Base-by-base conservation (phyloP, 2,329 filamentous ascomycete species). In the Davidsoniella eucalypti region DNA sequence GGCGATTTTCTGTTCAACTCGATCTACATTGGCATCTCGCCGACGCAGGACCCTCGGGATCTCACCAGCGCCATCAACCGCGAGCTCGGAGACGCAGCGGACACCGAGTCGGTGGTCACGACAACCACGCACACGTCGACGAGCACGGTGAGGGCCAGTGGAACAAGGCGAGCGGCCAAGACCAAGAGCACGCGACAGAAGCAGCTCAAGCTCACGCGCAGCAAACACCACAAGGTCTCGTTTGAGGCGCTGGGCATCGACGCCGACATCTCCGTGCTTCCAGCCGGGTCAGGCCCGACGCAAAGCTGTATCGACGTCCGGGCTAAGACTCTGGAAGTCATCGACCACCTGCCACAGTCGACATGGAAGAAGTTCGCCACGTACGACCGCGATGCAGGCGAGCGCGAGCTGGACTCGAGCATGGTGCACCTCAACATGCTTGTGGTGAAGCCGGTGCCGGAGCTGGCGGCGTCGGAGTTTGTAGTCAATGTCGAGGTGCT, bases 361-460 rank as follows among this genome's bases (percentile, higher is more conserved):
- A 95, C 90, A 0, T 98, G 93, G 93, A 93, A 85, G 64, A 98
- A 95, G 62, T 98, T 98, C 65, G 81, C 87, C 12, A 96, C 90
- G 0, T 95, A 94, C 58, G 84, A 94, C 67, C 79, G 84, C 53
- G 87, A 93, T 60, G 82, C 81, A 9, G 85, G 84, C n/a, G 80
- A 86, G 59, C 78, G 88, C 45, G 87, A 96, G 65, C 82, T 85
- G 64, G 83, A 81, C 16, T 83, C 82, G 12, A 87, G 80, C 58
- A 95, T 96, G 88, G 74, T 92, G 14, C 87, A 94, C 60, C 68
- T 96, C 7, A 85, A 95, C 61, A 69, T 96, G 5, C 69, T 94
- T 51, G 94, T 84, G 50, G 87, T 96, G 39, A 87, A 84, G 62
- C 92, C 92, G 3, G 73, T 94, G 3, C 76, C 82, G 2, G 82